Evolutionary conservation across 2,329 filamentous ascomycete species (phyloP).

Genomic region (Sarocladiaceae sp.): DNA sequence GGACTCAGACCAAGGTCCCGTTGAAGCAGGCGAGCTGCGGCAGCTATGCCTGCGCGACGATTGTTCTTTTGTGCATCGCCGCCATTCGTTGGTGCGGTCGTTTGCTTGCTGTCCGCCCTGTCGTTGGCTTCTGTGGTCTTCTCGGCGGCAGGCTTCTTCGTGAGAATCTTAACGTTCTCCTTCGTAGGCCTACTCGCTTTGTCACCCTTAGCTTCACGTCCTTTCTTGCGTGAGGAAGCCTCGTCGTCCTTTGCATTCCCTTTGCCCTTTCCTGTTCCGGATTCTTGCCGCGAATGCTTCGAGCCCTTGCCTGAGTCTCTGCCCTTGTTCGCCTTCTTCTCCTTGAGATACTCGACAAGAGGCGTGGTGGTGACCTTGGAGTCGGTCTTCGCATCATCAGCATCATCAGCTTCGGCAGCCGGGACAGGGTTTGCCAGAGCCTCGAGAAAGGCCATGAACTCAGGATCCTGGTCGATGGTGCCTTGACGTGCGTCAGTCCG

Average conservation of each 20-base stretch:
- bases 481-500: slow-evolving; percentile 82
- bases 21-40: slow-evolving; percentile 61
- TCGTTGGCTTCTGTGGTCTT: slow-evolving; percentile 35
- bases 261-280: slow-evolving; percentile 45
- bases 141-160: slow-evolving; percentile 50
- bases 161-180: slow-evolving; percentile 60
- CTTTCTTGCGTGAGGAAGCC: slow-evolving; percentile 53
- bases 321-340: slow-evolving; percentile 78
- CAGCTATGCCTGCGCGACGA: slow-evolving; percentile 57
- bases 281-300: slow-evolving; percentile 55
- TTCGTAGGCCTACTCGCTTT: slow-evolving; percentile 48
- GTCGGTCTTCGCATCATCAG: slow-evolving; percentile 43
- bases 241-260: slow-evolving; percentile 41
- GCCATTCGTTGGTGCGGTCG: slow-evolving; percentile 19
- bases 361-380: slow-evolving; percentile 75
- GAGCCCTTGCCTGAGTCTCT: slow-evolving; percentile 54
- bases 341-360: slow-evolving; percentile 81
- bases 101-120: slow-evolving; percentile 16
- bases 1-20: slow-evolving; percentile 62
- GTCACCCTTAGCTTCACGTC: slow-evolving; percentile 54
- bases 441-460: slow-evolving; percentile 92
- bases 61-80: slow-evolving; percentile 45
- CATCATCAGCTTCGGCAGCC: slow-evolving; percentile 35
- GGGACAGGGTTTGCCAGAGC: slow-evolving; percentile 68
- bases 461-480: slow-evolving; percentile 92